Evolutionary conservation across 1,139 yeast genomes (phyloP), one percentile per base, ranked within the genome.

Genomic region (Zhuliangozyma blackwelliae): DNA sequence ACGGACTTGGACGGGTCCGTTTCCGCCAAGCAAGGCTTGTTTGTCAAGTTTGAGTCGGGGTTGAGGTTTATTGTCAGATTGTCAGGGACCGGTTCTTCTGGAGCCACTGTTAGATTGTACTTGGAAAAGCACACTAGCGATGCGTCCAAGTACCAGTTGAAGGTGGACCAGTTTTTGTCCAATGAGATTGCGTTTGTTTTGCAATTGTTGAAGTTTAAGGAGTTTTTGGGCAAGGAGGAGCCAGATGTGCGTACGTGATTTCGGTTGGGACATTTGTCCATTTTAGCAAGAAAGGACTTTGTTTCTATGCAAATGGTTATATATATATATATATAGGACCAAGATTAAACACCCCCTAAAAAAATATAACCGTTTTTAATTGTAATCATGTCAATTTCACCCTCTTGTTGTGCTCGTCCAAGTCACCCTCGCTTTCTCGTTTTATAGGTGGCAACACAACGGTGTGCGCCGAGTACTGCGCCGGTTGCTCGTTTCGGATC

Each of bases 51-150:
- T 47, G 74, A 74, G 33, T 82, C 81, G 51, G 97, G 97, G 3
- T 76, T 88, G 43, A 78, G 97, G 59, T 78, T 90, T 40, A 87
- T 94, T 31, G 87, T 88, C 34, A 82, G 99, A 63, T 74, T 92
- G 48, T 88, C 97, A 0, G 99, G 99, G 40, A 92, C 99, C 10
- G 99, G 99, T 6, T 89, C 97, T 1, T 82, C 96, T 2, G 99
- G 98, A 33, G 97, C 98, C 13, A 92, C 99, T 3, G 90, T 94
- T 44, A 80, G 99, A 63, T 71, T 92, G 48, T 92, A 92, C 63
- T 70, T 90, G 58, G 98, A 92, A 63, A 82, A 82, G 63, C 90
- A 86, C 65, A 79, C 84, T 30, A 53, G 62, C 37, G 95, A 88
- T 52, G 58, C 65, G 40, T 47, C 75, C 11, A 71, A 70, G 32